Evolutionary conservation across 192 early-diverging fungal species (phyloP).

Genomic region (Coemansia sp.): DNA sequence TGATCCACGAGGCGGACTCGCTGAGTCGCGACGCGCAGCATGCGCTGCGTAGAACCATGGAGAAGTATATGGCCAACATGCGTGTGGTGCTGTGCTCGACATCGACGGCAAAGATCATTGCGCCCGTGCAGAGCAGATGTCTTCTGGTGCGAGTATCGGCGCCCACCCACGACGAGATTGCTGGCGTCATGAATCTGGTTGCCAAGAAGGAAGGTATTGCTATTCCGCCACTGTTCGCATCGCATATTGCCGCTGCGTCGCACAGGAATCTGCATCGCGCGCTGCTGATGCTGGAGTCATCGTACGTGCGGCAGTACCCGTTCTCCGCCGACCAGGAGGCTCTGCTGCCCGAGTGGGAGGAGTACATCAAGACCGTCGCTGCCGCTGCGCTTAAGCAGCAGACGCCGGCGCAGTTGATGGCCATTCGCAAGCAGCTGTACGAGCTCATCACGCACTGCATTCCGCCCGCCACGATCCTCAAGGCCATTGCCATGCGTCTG

Average conservation of each 20-base stretch:
- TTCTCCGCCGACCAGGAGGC: constrained; percentile 58
- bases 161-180: constrained; percentile 76
- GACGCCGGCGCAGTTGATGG: constrained; percentile 68
- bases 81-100: constrained; percentile 92
- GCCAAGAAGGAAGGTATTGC: constrained; percentile 78
- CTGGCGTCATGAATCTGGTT: constrained; percentile 66
- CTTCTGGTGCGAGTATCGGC: constrained; percentile 83
- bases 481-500: constrained; percentile 73
- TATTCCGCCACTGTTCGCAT: constrained; percentile 64
- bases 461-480: constrained; percentile 76
- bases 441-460: constrained; percentile 91
- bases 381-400: constrained; percentile 72
- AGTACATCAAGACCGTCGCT: constrained; percentile 70
- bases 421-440: constrained; percentile 77
- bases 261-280: constrained; percentile 86
- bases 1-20: constrained; percentile 91
- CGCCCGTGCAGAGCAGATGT: constrained; percentile 90
- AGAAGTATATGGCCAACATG: constrained; percentile 94
- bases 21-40: constrained; percentile 91
- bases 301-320: constrained; percentile 67
- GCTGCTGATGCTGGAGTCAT: constrained; percentile 88
- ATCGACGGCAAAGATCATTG: constrained; percentile 86
- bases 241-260: constrained; percentile 66
- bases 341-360: constrained; percentile 85
- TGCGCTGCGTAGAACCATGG: constrained; percentile 98